phyloP scores from a whole-genome alignment of 192 early-diverging fungal species.

The Helicostylum pulchrum region DNA sequence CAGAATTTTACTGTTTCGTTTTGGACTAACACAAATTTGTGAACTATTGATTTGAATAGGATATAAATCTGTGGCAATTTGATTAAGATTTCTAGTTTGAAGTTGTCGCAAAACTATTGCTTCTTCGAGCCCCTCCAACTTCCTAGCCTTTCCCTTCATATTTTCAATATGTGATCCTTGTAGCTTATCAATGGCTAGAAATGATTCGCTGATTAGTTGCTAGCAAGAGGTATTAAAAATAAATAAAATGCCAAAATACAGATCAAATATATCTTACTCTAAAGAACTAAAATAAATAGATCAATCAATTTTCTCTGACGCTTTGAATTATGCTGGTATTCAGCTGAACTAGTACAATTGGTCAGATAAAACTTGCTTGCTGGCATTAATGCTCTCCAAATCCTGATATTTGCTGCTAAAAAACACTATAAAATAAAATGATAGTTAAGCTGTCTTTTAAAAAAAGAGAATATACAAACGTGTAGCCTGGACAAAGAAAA shows the following conservation, averaged over 20 bases:
- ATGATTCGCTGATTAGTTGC: slow-evolving; percentile 18
- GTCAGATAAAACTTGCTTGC: slow-evolving; percentile 15
- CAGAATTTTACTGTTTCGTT: too few relatives aligned
- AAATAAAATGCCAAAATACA: slow-evolving; percentile 19
- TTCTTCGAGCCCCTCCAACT: slow-evolving; percentile 12
- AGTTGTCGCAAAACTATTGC: slow-evolving; percentile 10
- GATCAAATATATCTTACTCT: slow-evolving; percentile 20
- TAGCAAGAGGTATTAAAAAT: slow-evolving; percentile 15
- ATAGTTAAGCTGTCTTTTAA: slow-evolving; percentile 13
- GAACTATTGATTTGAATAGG: slow-evolving; percentile 11
- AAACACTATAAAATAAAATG: slow-evolving; percentile 18
- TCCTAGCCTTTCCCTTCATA: slow-evolving; percentile 16
- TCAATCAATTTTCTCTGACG: slow-evolving; percentile 18
- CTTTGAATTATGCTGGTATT: slow-evolving; percentile 15
- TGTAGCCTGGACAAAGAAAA: slow-evolving; percentile 18
- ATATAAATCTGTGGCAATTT: slow-evolving; percentile 11
- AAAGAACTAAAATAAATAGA: slow-evolving; percentile 21
- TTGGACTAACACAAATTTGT: too few relatives aligned
- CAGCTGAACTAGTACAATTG: slow-evolving; percentile 12
- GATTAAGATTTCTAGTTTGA: slow-evolving; percentile 15
- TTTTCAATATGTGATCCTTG: slow-evolving; percentile 14
- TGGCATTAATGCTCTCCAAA: slow-evolving; percentile 17
- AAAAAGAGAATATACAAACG: slow-evolving; percentile 20
- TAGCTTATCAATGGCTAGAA: slow-evolving; percentile 12
- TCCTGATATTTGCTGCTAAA: slow-evolving; percentile 12